Base-by-base conservation (phyloP, 352 stramenopile species). In the Phytophthora niederhauseri region DNA sequence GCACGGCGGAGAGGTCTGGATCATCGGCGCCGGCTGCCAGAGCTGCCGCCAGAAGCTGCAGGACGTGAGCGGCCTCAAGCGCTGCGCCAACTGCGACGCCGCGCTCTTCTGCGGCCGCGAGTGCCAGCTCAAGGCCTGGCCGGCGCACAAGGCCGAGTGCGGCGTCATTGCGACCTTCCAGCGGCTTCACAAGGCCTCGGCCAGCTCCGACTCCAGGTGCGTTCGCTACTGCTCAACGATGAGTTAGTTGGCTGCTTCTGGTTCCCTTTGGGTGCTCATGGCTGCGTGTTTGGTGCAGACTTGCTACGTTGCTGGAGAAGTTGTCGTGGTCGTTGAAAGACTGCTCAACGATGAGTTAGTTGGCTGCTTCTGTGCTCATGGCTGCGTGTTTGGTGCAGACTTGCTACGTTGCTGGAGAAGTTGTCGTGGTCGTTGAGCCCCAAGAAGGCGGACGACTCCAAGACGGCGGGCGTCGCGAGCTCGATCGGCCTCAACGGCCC, bases 1-100 rank as follows among this genome's bases (percentile, higher is more conserved):
- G n/a, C 73, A 85, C 45, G 85, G 85, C 15, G 85, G 84, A 34
- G 85, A 91, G 46, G 85, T 94, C 48, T 92, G 84, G 84, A 81
- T 58, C n/a, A 82, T 92, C 48, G 84, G 84, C 30, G 52, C 45
- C 15, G 84, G 82, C 15, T 92, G 84, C 53, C 72, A 92, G 52
- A 76, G 67, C 64, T 92, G 84, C 64, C 80, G 81, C 50, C 50
- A 81, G 55, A 84, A 71, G 34, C 34, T 76, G 6, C 75, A 86
- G 26, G 75, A 90, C 70, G 67, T 68, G 15, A 79, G 65, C 45
- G 59, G 57, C 17, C 67, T 92, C 19, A 90, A 92, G 81, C 86
- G 81, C 61, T 92, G 84, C 64, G 75, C 77, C 12, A 76, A 75
- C 38, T 94, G 85, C 64, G 66, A 89, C 12, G 67, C 74, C 0